These are phyloP conservation scores for Podila verticillata DNA, from an alignment of 192 early-diverging fungal species.

Conservation along the genomic window DNA sequence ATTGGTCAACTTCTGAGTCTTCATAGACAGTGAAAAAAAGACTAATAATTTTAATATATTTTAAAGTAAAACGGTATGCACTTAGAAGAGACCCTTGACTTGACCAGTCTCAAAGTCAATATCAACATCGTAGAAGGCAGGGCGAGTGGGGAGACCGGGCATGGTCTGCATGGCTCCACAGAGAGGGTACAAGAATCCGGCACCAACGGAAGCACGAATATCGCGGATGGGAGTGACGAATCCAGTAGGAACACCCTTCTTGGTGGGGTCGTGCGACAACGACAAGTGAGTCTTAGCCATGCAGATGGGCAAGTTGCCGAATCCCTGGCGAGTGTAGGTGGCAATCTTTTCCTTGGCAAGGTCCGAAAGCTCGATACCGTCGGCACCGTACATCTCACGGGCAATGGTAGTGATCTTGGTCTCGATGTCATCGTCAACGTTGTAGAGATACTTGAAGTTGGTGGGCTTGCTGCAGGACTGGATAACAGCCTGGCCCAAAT, in stretches of 20 bases:
- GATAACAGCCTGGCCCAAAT: constrained; percentile 88
- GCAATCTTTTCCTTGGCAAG: constrained; percentile 90
- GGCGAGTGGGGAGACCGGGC: constrained; percentile 96
- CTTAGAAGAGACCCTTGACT: constrained; percentile 89
- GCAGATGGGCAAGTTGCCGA: constrained; percentile 91
- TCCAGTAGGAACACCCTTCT: constrained; percentile 92
- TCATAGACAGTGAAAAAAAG: background rate
- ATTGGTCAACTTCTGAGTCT: too few species aligned
- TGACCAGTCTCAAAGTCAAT: constrained; percentile 86
- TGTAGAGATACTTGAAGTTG: constrained; percentile 91
- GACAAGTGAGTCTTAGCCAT: constrained; percentile 99
- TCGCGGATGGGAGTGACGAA: constrained; percentile 96
- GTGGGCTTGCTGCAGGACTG: constrained; percentile 67
- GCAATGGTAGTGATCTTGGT: constrained; percentile 94
- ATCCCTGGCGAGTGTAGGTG: constrained; percentile 87
- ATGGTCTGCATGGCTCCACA: constrained; percentile 98
- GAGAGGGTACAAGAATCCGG: constrained; percentile 97
- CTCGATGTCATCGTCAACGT: constrained; percentile 78
- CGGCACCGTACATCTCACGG: constrained; percentile 95
- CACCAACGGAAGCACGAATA: constrained; percentile 93
- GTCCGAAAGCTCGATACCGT: constrained; percentile 86
- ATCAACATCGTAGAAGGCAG: constrained; percentile 97
- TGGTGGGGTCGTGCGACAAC: constrained; percentile 90
- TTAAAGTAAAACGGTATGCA: too few species aligned
- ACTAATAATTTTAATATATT: too few species aligned